Percentiles rank a stretch among this genome's conserved stretches.
Conservation (phyloP, 2,329 filamentous ascomycete species). For the Aureobasidium sp. region DNA sequence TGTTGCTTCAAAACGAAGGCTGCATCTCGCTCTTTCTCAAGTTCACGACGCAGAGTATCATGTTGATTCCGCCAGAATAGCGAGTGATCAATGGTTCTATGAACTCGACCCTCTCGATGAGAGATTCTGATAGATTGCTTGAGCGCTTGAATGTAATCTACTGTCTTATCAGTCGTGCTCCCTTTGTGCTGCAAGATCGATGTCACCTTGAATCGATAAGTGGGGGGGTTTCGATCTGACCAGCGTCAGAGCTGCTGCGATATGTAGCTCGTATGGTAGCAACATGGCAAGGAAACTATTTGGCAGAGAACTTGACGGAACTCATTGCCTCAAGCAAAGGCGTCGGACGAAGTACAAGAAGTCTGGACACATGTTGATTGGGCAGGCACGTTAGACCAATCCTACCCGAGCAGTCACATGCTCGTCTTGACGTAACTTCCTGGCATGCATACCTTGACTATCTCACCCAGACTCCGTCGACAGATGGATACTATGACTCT, state of each 20-base stretch:
- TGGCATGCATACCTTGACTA: too few species aligned
- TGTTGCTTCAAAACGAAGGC: not conserved
- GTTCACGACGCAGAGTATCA: slow-evolving; percentile 23
- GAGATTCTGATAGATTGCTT: slow-evolving; percentile 29
- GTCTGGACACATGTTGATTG: too few species aligned
- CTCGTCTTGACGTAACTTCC: too few species aligned
- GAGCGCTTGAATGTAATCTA: slow-evolving; percentile 16
- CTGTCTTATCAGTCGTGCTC: slow-evolving; percentile 17
- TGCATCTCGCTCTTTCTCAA: slow-evolving; percentile 15
- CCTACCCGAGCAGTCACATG: too few species aligned
- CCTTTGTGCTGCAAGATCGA: not conserved
- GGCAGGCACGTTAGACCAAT: too few species aligned
- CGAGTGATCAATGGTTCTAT: not conserved
- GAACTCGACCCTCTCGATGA: not conserved
- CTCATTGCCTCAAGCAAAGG: too few species aligned
- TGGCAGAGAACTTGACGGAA: too few species aligned
- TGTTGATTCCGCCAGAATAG: not conserved
- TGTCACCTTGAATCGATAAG: slow-evolving; percentile 26
- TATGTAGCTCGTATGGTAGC: slow-evolving; percentile 6
- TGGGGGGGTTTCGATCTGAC: slow-evolving; percentile 34
- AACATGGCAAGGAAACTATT: not conserved
- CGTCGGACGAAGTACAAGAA: too few species aligned
- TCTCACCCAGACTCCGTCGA: too few species aligned
- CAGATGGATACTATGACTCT: too few species aligned
- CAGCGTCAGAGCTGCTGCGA: slow-evolving; percentile 25